These are phyloP conservation scores for Thermochaetoides thermophila DNA, from an alignment of 495 filamentous ascomycete genomes.

Conservation along the genomic window DNA sequence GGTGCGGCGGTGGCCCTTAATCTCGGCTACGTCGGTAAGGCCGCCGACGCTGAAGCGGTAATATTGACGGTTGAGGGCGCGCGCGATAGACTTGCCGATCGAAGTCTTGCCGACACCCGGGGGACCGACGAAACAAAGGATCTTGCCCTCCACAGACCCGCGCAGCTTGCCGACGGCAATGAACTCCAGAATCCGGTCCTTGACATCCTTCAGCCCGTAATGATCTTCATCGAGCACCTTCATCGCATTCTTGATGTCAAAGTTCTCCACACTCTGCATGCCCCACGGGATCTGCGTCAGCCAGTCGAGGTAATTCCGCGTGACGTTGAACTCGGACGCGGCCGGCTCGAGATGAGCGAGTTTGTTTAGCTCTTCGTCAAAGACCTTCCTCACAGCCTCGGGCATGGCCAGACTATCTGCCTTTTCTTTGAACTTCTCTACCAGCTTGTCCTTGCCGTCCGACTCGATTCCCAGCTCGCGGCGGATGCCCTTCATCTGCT, in stretches of 20 bases:
- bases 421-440: conserved; percentile 95
- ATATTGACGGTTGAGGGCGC: conserved; percentile 87
- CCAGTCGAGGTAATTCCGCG: conserved; percentile 98
- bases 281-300: conserved; percentile 97
- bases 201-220: conserved; percentile 94
- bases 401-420: conserved; percentile 91
- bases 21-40: conserved; percentile 95
- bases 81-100: conserved; percentile 95
- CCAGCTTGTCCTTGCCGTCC: conserved; percentile 93
- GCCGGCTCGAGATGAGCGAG: conserved; percentile 86
- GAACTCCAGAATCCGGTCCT: conserved; percentile 96
- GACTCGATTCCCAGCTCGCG: conserved; percentile 91
- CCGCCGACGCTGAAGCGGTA: conserved; percentile 97
- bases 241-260: conserved; percentile 81
- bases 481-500: conserved; percentile 99
- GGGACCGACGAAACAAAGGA: conserved; percentile 92
- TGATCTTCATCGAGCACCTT: conserved; percentile 92
- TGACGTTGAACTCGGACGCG: conserved; percentile 97
- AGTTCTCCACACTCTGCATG: conserved; percentile 89
- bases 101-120: conserved; percentile 95
- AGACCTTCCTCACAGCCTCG: conserved; percentile 88
- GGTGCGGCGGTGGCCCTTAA: conserved; percentile 93
- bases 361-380: conserved; percentile 96
- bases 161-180: conserved; percentile 96
- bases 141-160: conserved; percentile 96